Percentiles rank a stretch among this genome's conserved stretches.
Conservation (phyloP, 2,329 filamentous ascomycete species). For the Botrytis pseudocinerea region DNA sequence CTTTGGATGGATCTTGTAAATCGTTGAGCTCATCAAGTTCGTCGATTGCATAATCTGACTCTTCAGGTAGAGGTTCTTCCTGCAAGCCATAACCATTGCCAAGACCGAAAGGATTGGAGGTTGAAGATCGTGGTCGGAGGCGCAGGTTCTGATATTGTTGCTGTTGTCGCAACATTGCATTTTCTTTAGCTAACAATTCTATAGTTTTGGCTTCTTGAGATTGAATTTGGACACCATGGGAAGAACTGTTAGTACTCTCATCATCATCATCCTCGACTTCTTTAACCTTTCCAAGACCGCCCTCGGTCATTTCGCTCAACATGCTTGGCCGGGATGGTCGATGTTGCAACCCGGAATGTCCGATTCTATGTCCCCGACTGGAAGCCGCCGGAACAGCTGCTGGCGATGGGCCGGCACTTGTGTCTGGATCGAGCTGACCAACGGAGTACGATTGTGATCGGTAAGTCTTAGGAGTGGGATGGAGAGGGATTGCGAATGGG, state of each 20-base stretch:
- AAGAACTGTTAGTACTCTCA: conserved; percentile 56
- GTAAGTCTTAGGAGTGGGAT: conserved; percentile 89
- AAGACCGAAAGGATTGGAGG: conserved; percentile 52
- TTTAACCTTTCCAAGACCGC: conserved; percentile 66
- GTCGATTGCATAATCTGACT: conserved; percentile 72
- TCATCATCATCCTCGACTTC: conserved; percentile 68
- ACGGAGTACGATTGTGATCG: conserved; percentile 97
- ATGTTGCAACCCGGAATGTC: conserved; percentile 72
- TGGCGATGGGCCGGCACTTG: conserved; percentile 32
- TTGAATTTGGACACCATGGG: conserved; percentile 56
- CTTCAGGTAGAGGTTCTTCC: conserved; percentile 61
- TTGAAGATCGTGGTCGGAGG: conserved; percentile 59
- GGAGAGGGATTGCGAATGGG: conserved; percentile 82
- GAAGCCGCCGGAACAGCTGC: conserved; percentile 30
- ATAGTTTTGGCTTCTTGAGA: conserved; percentile 60
- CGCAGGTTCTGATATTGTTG: conserved; percentile 57
- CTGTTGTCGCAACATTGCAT: conserved; percentile 61
- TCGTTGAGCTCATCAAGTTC: conserved; percentile 66
- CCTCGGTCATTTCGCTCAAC: conserved; percentile 70
- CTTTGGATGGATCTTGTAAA: conserved; percentile 38
- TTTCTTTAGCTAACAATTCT: conserved; percentile 62
- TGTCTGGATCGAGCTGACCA: conserved; percentile 78
- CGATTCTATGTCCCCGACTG: conserved; percentile 44
- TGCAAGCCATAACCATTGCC: conserved; percentile 61
- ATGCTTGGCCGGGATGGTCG: conserved; percentile 78